phyloP scores from a whole-genome alignment of 2,329 filamentous ascomycete genomes.

The Uncinocarpus reesii region DNA sequence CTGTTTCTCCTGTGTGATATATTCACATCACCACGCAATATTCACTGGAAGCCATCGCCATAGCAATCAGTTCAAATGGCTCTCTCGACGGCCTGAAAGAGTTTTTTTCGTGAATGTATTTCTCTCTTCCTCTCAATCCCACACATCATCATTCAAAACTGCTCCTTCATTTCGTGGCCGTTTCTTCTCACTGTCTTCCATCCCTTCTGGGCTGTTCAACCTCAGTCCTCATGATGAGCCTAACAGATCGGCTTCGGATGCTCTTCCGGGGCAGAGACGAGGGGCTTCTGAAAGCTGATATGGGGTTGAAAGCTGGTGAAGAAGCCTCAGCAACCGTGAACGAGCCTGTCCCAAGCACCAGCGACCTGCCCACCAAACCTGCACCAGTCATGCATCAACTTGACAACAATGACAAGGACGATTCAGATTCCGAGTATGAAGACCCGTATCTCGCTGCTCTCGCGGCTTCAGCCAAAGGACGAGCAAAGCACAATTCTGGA shows the following conservation, averaged over 20 bases:
- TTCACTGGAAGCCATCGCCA: conserved; percentile 1
- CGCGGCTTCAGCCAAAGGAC: conserved; percentile 7
- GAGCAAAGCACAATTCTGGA: neutral
- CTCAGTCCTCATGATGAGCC: conserved; percentile 21
- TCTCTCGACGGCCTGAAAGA: neutral
- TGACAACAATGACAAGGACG: neutral
- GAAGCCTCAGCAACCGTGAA: neutral
- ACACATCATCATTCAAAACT: neutral
- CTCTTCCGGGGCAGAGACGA: conserved; percentile 24
- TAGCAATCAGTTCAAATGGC: neutral
- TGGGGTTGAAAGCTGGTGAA: conserved; percentile 6
- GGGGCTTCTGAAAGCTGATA: conserved; percentile 17
- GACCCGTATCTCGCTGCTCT: conserved; percentile 12
- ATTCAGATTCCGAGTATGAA: conserved; percentile 4
- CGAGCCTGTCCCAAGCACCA: neutral
- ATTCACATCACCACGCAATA: neutral
- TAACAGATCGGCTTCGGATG: conserved; percentile 21
- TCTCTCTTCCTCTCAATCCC: neutral
- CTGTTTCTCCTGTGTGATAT: neutral
- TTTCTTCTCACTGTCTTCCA: neutral
- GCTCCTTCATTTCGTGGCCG: neutral
- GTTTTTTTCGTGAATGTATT: neutral
- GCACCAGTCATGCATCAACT: conserved; percentile 12
- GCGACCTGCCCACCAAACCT: neutral
- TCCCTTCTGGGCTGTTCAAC: neutral